Conservation (phyloP, 805 yeast species). For the Pichia insulana region DNA sequence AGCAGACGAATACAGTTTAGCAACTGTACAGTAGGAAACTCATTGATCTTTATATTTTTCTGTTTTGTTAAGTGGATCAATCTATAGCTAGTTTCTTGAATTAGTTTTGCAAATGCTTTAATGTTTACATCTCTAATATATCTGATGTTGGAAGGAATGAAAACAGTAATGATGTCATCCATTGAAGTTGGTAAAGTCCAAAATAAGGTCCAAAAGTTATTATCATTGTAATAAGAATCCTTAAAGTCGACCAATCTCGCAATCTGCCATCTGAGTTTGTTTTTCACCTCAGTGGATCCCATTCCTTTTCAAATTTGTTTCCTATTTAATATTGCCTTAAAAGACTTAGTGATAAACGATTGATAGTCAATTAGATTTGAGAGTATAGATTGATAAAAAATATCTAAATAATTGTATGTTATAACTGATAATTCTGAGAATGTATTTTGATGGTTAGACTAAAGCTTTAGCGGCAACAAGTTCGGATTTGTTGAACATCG, state of each 20-base stretch:
- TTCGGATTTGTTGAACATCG: too few relatives aligned
- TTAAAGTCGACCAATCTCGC: conserved; percentile 44
- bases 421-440: too few relatives aligned
- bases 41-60: conserved; percentile 20
- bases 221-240: conserved; percentile 27
- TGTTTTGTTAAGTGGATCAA: conserved; percentile 19
- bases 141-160: conserved; percentile 51
- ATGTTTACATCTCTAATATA: conserved; percentile 49
- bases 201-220: conserved; percentile 35
- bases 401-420: too few relatives aligned
- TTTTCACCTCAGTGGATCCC: conserved; percentile 70
- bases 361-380: too few relatives aligned
- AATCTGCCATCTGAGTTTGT: conserved; percentile 51
- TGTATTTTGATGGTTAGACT: too few relatives aligned
- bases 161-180: conserved; percentile 47
- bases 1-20: conserved; percentile 58
- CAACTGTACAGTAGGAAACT: conserved; percentile 29
- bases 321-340: too few relatives aligned
- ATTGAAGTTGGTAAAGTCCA: conserved; percentile 43
- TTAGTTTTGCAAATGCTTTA: conserved; percentile 46
- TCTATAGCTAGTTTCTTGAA: conserved; percentile 33
- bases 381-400: too few relatives aligned
- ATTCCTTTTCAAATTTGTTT: conserved; percentile 26
- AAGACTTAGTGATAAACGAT: too few relatives aligned
- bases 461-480: too few relatives aligned